Evolutionary conservation across 345 rosid genomes (phyloP).

Genomic region (Viola odorata): DNA sequence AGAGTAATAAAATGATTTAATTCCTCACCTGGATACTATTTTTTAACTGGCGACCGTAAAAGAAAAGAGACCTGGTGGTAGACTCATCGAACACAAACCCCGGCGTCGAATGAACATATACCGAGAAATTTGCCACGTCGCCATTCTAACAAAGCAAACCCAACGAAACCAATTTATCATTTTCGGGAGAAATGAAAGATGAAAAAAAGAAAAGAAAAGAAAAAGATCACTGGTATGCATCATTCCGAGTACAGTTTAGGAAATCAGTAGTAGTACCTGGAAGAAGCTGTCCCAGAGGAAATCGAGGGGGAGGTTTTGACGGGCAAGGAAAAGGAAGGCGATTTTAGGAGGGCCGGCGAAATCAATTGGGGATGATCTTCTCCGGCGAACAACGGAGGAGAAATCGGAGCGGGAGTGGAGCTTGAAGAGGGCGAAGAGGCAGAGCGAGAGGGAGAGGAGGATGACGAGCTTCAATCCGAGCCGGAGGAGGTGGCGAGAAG

Average conservation of each 20-base stretch:
- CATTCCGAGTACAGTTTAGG: no score
- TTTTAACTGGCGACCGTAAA: slow-evolving; percentile 62
- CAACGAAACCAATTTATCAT: background rate
- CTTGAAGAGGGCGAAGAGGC: slow-evolving; percentile 43
- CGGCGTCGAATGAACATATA: slow-evolving; percentile 70
- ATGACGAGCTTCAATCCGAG: slow-evolving; percentile 57
- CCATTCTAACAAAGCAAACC: slow-evolving; percentile 35
- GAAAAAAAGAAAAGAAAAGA: background rate
- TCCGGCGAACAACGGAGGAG: slow-evolving; percentile 8
- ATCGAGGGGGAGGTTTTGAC: slow-evolving; percentile 29
- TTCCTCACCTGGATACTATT: slow-evolving; percentile 54
- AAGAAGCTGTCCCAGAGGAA: slow-evolving; percentile 32
- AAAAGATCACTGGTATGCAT: slow-evolving; percentile 17
- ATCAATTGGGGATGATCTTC: slow-evolving; percentile 51
- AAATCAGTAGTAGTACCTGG: slow-evolving; percentile 7
- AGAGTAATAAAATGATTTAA: background rate
- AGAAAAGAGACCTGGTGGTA: slow-evolving; percentile 64
- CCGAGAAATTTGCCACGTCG: slow-evolving; percentile 55
- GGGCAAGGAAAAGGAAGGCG: slow-evolving; percentile 33
- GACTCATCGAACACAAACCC: slow-evolving; percentile 69
- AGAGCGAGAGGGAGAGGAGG: slow-evolving; percentile 44
- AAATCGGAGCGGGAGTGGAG: slow-evolving; percentile 33
- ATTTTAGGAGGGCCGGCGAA: slow-evolving; percentile 32
- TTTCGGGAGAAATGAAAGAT: background rate
- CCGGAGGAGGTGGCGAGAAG: slow-evolving; percentile 44